Percentiles rank a stretch among this genome's conserved stretches.
These are phyloP conservation scores for Calonectria crousiana DNA, from an alignment of 2,329 filamentous ascomycete species.

Conservation along the genomic window DNA sequence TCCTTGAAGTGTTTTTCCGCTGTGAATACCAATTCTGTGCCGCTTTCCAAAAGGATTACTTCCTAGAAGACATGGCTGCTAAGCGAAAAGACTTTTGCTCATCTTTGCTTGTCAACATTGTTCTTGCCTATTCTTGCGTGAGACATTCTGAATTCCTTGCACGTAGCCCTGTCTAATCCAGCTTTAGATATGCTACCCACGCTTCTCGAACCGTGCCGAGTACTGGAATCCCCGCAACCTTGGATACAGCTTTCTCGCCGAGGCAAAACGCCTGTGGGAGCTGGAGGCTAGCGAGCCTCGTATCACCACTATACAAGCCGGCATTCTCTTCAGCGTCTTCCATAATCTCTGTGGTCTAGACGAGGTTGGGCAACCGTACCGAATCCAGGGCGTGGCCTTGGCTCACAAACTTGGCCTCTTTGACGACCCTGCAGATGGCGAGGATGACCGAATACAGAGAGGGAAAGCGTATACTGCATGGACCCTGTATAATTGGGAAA, in stretches of 20 bases:
- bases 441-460: conserved; percentile 33
- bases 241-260: conserved; percentile 51
- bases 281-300: conserved; percentile 43
- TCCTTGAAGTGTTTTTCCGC: conserved; percentile 44
- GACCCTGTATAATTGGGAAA: conserved; percentile 51
- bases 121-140: conserved; percentile 54
- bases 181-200: conserved; percentile 46
- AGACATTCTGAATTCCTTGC: conserved; percentile 10
- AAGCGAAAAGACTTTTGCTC: conserved; percentile 52
- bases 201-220: conserved; percentile 45
- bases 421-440: conserved; percentile 15
- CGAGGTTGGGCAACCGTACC: conserved; percentile 51
- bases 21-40: conserved; percentile 53
- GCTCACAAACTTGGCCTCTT: conserved; percentile 50
- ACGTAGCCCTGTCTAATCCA: background rate
- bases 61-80: conserved; percentile 53
- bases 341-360: conserved; percentile 52
- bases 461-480: conserved; percentile 49
- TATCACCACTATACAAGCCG: conserved; percentile 53
- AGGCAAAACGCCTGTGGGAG: conserved; percentile 55
- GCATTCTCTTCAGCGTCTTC: conserved; percentile 47
- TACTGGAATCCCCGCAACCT: conserved; percentile 53
- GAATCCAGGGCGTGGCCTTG: conserved; percentile 47
- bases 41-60: conserved; percentile 54
- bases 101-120: conserved; percentile 52